phyloP scores from a whole-genome alignment of 805 yeast species.

The Saccharomycopsis javanensis region DNA sequence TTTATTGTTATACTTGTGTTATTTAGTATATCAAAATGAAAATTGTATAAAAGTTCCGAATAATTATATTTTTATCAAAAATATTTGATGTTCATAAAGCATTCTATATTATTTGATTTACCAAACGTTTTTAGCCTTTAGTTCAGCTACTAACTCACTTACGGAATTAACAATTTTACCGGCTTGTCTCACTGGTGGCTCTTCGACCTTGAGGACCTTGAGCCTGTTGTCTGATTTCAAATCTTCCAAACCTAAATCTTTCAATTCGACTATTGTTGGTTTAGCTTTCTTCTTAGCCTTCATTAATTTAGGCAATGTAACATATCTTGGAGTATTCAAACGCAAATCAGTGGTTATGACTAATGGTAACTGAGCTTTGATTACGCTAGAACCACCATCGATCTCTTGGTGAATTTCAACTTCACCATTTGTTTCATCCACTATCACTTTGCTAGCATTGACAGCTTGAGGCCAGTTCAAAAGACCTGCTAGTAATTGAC shows the following conservation, averaged over 20 bases:
- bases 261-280: slow-evolving; percentile 46
- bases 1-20: no score
- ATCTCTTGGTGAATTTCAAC: slow-evolving; percentile 81
- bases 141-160: slow-evolving; percentile 69
- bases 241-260: slow-evolving; percentile 63
- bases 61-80: no score
- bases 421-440: slow-evolving; percentile 23
- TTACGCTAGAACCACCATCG: slow-evolving; percentile 88
- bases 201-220: slow-evolving; percentile 58
- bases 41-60: no score
- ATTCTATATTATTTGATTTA: background rate
- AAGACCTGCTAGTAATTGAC: slow-evolving; percentile 74
- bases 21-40: no score
- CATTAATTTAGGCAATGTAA: slow-evolving; percentile 94
- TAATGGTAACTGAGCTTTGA: slow-evolving; percentile 70
- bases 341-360: slow-evolving; percentile 89
- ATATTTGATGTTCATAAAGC: no score
- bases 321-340: slow-evolving; percentile 90
- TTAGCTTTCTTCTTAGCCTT: slow-evolving; percentile 96
- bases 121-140: slow-evolving; percentile 42
- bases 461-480: slow-evolving; percentile 19
- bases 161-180: slow-evolving; percentile 75
- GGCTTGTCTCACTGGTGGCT: slow-evolving; percentile 74
- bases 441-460: slow-evolving; percentile 18
- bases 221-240: slow-evolving; percentile 55